phyloP scores from a whole-genome alignment of 257 asterid genomes.

The Solanum appendiculatum region DNA sequence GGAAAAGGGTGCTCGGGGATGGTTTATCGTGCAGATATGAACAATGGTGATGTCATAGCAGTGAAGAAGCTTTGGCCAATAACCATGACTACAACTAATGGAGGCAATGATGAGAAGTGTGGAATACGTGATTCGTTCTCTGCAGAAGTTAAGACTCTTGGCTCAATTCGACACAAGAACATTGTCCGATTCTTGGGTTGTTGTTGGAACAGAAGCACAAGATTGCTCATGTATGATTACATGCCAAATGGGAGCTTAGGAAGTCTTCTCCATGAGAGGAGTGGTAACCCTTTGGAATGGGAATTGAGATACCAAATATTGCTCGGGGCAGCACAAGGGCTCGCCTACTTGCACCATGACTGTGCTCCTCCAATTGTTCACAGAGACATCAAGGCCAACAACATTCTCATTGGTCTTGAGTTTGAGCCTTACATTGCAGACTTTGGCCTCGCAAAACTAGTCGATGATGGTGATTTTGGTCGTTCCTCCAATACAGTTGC shows the following conservation, averaged over 20 bases:
- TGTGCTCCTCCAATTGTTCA: constrained; percentile 45
- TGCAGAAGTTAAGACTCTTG: constrained; percentile 29
- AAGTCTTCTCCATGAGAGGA: constrained; percentile 33
- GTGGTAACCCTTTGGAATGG: constrained; percentile 30
- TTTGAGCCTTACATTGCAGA: constrained; percentile 44
- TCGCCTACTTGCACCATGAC: constrained; percentile 38
- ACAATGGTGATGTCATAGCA: constrained; percentile 27
- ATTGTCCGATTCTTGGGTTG: constrained; percentile 37
- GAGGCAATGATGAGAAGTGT: constrained; percentile 15
- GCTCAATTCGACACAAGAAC: constrained; percentile 41
- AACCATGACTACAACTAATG: constrained; percentile 9
- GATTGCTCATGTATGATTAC: constrained; percentile 40
- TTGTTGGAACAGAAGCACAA: constrained; percentile 30
- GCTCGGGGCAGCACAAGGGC: constrained; percentile 38
- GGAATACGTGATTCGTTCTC: constrained; percentile 34
- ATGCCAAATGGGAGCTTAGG: constrained; percentile 46
- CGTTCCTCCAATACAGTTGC: constrained; percentile 36
- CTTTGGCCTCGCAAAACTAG: constrained; percentile 42
- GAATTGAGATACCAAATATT: constrained; percentile 28
- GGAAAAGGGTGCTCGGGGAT: constrained; percentile 42
- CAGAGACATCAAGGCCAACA: constrained; percentile 44
- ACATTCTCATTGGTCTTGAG: constrained; percentile 38
- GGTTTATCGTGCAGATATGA: constrained; percentile 33
- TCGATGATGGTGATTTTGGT: constrained; percentile 32
- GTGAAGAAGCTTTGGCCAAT: constrained; percentile 42